Evolutionary conservation across 192 early-diverging fungal genomes (phyloP).

Genomic region (Chytriomyces confervae): DNA sequence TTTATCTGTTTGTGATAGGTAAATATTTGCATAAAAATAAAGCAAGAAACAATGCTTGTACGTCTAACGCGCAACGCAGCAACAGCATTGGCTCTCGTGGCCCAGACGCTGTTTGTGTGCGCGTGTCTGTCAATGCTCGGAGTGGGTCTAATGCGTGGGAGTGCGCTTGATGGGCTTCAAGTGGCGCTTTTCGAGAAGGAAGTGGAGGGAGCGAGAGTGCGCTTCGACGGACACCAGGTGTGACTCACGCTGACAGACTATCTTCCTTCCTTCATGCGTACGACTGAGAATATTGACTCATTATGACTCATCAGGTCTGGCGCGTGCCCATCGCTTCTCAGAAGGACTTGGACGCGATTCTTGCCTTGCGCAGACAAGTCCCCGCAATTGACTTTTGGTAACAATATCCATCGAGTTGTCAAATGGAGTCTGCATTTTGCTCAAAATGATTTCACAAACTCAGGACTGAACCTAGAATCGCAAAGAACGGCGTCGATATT

Average conservation of each 20-base stretch:
- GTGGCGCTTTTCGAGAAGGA: too few relatives aligned
- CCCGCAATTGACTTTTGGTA: neutral
- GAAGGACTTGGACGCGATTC: slow-evolving; percentile 10
- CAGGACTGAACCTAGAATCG: slow-evolving; percentile 31
- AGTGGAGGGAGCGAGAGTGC: neutral
- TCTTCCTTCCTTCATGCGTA: neutral
- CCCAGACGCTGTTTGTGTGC: too few relatives aligned
- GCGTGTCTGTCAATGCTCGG: too few relatives aligned
- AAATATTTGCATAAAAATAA: too few relatives aligned
- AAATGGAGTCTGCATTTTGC: neutral
- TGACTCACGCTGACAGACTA: neutral
- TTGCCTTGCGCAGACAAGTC: neutral
- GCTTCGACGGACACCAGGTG: slow-evolving; percentile 32
- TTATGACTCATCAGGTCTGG: slow-evolving; percentile 13
- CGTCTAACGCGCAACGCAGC: too few relatives aligned
- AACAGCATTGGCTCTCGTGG: too few relatives aligned
- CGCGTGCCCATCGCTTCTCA: slow-evolving; percentile 12
- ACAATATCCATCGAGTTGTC: too few relatives aligned
- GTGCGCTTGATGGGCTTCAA: too few relatives aligned
- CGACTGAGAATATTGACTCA: neutral
- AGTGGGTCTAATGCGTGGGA: too few relatives aligned
- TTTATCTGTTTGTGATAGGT: too few relatives aligned
- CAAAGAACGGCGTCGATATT: slow-evolving; percentile 20
- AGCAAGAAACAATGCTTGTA: too few relatives aligned
- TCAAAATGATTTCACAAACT: neutral